Evolutionary conservation across 768 basidiomycete genomes (phyloP).

Genomic region (Russula abietina): DNA sequence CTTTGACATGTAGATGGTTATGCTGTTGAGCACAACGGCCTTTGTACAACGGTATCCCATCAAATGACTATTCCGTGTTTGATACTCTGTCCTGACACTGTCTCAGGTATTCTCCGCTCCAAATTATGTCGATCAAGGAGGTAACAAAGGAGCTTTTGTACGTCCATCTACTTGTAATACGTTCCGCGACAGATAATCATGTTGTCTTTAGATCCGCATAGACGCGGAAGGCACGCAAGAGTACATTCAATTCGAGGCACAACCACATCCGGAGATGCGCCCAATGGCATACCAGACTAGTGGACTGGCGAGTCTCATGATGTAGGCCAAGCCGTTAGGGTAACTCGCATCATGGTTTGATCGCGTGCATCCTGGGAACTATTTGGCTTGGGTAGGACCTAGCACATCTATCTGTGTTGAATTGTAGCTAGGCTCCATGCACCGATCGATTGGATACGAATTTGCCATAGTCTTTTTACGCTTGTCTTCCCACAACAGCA

Average conservation of each 20-base stretch:
- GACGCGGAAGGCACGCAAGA: constrained; percentile 66
- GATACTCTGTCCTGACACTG: constrained; percentile 9
- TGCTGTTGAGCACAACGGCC: constrained; percentile 87
- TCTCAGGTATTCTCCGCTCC: constrained; percentile 88
- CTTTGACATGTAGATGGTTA: constrained; percentile 62
- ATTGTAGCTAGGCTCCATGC: constrained; percentile 1
- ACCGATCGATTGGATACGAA: constrained; percentile 1
- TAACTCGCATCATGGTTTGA: neutral
- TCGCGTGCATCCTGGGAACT: neutral
- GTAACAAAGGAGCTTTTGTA: constrained; percentile 90
- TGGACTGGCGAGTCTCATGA: constrained; percentile 62
- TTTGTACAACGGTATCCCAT: constrained; percentile 68
- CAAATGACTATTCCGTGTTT: neutral
- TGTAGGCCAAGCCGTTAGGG: constrained; percentile 38
- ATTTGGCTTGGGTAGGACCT: neutral
- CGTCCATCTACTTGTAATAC: constrained; percentile 29
- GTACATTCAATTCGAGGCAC: constrained; percentile 80
- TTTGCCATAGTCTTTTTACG: neutral
- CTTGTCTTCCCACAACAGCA: neutral
- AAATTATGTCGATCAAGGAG: constrained; percentile 88
- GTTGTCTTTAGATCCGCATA: constrained; percentile 60
- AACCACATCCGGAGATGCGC: constrained; percentile 81
- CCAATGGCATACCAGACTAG: constrained; percentile 87
- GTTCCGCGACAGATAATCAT: constrained; percentile 1
- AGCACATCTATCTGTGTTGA: neutral